Percentiles rank a stretch among this genome's conserved stretches.
phyloP scores from a whole-genome alignment of 495 filamentous ascomycete species.

The Evansstolkia leycettana region DNA sequence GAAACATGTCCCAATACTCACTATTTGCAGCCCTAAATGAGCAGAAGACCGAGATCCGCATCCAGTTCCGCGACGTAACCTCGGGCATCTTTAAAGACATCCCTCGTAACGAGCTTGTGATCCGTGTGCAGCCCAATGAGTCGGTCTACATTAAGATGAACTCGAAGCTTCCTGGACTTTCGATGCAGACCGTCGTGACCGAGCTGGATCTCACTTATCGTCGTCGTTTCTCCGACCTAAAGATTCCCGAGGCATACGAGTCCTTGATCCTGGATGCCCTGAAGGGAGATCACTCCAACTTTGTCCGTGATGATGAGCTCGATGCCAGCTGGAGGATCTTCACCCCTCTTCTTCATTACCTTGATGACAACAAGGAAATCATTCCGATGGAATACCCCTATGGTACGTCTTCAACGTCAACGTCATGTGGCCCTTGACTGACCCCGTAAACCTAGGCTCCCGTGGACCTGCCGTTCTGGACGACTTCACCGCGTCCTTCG shows the following conservation, averaged over 20 bases:
- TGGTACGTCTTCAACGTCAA: constrained; percentile 44
- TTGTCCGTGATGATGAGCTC: constrained; percentile 96
- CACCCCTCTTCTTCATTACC: constrained; percentile 90
- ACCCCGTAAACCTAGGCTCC: constrained; percentile 49
- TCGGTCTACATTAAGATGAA: constrained; percentile 99
- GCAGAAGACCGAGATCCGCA: constrained; percentile 99
- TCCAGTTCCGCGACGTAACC: constrained; percentile 98
- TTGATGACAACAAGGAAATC: constrained; percentile 98
- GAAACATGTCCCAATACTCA: not conserved
- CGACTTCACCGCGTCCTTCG: constrained; percentile 95
- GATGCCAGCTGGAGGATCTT: constrained; percentile 99
- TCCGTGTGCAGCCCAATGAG: constrained; percentile 98
- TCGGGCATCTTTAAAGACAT: constrained; percentile 99
- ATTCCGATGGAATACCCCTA: constrained; percentile 99
- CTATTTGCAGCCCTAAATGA: constrained; percentile 68
- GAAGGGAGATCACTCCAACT: constrained; percentile 99
- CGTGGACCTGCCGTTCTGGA: constrained; percentile 93
- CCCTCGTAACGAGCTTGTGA: constrained; percentile 96
- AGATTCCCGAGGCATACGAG: constrained; percentile 99
- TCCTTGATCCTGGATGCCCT: constrained; percentile 93
- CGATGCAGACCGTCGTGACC: constrained; percentile 99
- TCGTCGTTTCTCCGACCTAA: constrained; percentile 95
- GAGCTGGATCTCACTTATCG: constrained; percentile 98
- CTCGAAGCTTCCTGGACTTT: constrained; percentile 94
- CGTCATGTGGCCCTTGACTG: constrained; percentile 1